Conservation (phyloP, 73 alveolate genomes). For the Paramecium biaurelia region DNA sequence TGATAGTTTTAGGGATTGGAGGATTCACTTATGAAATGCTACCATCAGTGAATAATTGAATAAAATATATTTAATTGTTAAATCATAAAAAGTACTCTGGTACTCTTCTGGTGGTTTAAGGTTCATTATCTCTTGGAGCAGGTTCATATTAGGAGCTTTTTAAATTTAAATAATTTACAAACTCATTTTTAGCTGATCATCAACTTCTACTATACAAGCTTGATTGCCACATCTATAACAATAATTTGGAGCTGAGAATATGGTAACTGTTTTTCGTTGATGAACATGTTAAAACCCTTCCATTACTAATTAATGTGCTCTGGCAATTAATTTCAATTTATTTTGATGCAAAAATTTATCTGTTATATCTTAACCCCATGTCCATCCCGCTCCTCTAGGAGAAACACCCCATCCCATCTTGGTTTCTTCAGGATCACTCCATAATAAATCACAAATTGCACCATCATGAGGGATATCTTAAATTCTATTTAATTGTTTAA, state of each 20-base stretch:
- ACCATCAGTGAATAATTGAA: constrained; percentile 12
- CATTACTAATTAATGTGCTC: constrained; percentile 80
- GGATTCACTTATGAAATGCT: constrained; percentile 54
- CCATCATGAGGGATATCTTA: constrained; percentile 95
- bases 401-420: constrained; percentile 68
- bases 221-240: constrained; percentile 95
- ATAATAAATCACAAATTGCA: constrained; percentile 80
- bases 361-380: constrained; percentile 77
- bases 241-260: constrained; percentile 94
- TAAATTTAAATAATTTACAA: not conserved
- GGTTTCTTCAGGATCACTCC: constrained; percentile 83
- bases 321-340: constrained; percentile 65
- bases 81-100: constrained; percentile 65
- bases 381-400: constrained; percentile 85
- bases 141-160: constrained; percentile 63
- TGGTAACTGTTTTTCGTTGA: constrained; percentile 84
- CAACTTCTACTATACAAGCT: constrained; percentile 76
- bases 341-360: constrained; percentile 65
- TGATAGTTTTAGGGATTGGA: not conserved
- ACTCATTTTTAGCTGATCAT: constrained; percentile 59
- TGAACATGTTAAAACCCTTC: constrained; percentile 75
- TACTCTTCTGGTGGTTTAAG: constrained; percentile 64
- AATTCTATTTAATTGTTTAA: constrained; percentile 71
- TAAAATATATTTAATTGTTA: constrained; percentile 4
- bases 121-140: constrained; percentile 68